Percentiles rank a stretch among this genome's conserved stretches.
These are phyloP conservation scores for Metroxylon sagu DNA, from an alignment of 176 grass and related monocot species.

Conservation along the genomic window DNA sequence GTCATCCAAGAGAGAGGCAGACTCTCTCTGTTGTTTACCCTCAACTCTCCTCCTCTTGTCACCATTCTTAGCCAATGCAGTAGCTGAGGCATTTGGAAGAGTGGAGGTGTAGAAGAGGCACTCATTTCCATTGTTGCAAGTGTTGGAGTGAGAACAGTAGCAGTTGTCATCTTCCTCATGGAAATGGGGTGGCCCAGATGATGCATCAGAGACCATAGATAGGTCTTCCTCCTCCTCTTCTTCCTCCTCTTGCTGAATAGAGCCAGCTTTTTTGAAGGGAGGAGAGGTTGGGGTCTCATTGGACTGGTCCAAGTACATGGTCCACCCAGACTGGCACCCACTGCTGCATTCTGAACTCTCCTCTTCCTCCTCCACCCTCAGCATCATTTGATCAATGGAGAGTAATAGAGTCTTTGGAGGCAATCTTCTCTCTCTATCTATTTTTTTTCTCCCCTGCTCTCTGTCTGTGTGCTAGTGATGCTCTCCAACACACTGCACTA, in stretches of 20 bases:
- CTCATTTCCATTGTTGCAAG: not conserved
- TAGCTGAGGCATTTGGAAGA: slow-evolving; percentile 2
- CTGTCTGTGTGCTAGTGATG: too few relatives aligned
- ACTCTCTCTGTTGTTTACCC: slow-evolving; percentile 25
- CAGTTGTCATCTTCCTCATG: slow-evolving; percentile 26
- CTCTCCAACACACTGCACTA: too few relatives aligned
- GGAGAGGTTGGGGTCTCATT: slow-evolving; percentile 21
- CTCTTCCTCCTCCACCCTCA: slow-evolving; percentile 30
- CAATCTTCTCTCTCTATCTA: too few relatives aligned
- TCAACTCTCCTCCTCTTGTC: slow-evolving; percentile 23
- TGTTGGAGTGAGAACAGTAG: not conserved
- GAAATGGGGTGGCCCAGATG: slow-evolving; percentile 70
- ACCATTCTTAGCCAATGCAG: slow-evolving; percentile 10
- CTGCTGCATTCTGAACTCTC: slow-evolving; percentile 86
- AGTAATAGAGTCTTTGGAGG: too few relatives aligned
- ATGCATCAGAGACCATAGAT: slow-evolving; percentile 96
- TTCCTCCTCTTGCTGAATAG: slow-evolving; percentile 4
- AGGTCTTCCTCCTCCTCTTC: slow-evolving; percentile 64
- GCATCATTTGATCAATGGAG: slow-evolving; percentile 12
- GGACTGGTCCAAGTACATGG: slow-evolving; percentile 75
- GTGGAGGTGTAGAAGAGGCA: not conserved
- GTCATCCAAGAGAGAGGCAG: slow-evolving; percentile 65
- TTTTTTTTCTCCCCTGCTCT: too few relatives aligned
- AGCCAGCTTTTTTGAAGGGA: not conserved
- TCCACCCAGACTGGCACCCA: slow-evolving; percentile 98